Conservation (phyloP, 1,139 yeast genomes). For the Torulaspora pretoriensis region DNA sequence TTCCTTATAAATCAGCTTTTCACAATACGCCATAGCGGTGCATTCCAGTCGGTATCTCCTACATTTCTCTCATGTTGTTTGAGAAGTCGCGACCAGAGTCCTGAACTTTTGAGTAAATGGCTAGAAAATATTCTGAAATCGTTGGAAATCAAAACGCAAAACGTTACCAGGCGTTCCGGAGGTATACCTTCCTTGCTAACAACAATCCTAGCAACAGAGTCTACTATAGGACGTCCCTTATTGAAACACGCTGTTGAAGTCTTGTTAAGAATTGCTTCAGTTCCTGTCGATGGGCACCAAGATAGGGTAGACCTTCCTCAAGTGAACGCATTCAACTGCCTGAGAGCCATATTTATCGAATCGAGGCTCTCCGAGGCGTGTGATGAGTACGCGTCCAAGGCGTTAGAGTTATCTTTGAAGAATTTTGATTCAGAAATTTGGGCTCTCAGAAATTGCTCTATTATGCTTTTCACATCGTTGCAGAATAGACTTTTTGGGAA, state of each 20-base stretch:
- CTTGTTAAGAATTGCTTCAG: conserved; percentile 50
- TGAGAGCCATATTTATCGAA: conserved; percentile 69
- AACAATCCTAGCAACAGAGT: conserved; percentile 61
- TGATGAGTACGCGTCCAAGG: conserved; percentile 50
- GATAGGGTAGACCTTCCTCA: conserved; percentile 76
- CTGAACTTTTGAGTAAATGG: conserved; percentile 50
- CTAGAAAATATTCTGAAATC: conserved; percentile 48
- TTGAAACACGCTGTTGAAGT: conserved; percentile 48
- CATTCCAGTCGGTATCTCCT: conserved; percentile 83
- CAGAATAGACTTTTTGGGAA: conserved; percentile 77
- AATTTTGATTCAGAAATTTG: conserved; percentile 66
- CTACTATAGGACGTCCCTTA: conserved; percentile 36
- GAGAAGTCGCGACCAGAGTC: conserved; percentile 42
- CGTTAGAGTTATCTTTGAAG: conserved; percentile 55
- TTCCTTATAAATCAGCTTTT: conserved; percentile 63
- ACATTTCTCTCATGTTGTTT: conserved; percentile 62
- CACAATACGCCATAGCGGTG: conserved; percentile 81
- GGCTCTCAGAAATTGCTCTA: conserved; percentile 88
- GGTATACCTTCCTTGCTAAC: conserved; percentile 80
- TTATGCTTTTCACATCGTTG: conserved; percentile 84
- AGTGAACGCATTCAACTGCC: conserved; percentile 88
- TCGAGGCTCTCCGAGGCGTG: conserved; percentile 55
- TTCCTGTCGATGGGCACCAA: conserved; percentile 45
- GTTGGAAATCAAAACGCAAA: conserved; percentile 56
- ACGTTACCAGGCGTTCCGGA: conserved; percentile 84